These are phyloP conservation scores for Thelonectria blattea DNA, from an alignment of 2,329 filamentous ascomycete genomes.

Conservation along the genomic window DNA sequence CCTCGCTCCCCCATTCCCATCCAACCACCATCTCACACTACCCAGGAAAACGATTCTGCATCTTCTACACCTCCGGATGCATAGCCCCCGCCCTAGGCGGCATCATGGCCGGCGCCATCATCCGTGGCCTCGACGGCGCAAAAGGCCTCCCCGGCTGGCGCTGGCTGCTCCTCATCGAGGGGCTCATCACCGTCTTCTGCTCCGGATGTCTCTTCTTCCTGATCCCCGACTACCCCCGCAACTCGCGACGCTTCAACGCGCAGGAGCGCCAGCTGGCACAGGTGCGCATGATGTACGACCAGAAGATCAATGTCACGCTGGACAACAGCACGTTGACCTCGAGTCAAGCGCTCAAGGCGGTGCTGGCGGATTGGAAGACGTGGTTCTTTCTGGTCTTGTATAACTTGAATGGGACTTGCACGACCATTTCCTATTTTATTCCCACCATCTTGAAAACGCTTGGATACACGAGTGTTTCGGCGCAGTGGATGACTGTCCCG, in stretches of 20 bases:
- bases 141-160: slow-evolving; percentile 32
- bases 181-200: slow-evolving; percentile 16
- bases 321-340: slow-evolving; percentile 11
- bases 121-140: slow-evolving; percentile 42
- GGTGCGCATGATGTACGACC: slow-evolving; percentile 30
- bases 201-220: slow-evolving; percentile 15
- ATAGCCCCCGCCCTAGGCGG: slow-evolving; percentile 51
- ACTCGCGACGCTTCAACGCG: slow-evolving; percentile 1
- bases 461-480: slow-evolving; percentile 35
- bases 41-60: slow-evolving; percentile 59
- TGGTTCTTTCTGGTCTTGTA: slow-evolving; percentile 54
- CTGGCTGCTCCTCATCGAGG: slow-evolving; percentile 19
- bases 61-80: slow-evolving; percentile 62
- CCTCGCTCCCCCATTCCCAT: background rate
- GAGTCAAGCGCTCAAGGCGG: slow-evolving; percentile 19
- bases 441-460: slow-evolving; percentile 36
- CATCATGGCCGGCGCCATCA: slow-evolving; percentile 51
- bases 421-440: slow-evolving; percentile 53
- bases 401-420: slow-evolving; percentile 51
- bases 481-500: slow-evolving; percentile 39
- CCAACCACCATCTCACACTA: fast-evolving
- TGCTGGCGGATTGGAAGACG: slow-evolving; percentile 51
- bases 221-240: slow-evolving; percentile 31
- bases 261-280: slow-evolving; percentile 19
- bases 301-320: slow-evolving; percentile 22